Evolutionary conservation across 352 stramenopile species (phyloP).

Genomic region (Pythium grandisporangium): DNA sequence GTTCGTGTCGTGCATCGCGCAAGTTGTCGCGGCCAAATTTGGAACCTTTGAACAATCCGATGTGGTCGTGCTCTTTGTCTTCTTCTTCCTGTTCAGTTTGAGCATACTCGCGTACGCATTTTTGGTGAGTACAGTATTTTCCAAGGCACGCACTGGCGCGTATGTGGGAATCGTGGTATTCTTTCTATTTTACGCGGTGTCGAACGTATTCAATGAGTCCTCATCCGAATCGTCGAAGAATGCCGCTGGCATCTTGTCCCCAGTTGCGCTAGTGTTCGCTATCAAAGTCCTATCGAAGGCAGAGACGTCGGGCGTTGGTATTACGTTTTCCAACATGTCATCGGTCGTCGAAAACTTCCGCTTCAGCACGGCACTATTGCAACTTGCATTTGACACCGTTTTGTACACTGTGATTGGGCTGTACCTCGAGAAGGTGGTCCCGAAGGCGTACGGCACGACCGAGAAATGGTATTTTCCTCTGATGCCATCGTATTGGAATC

Average conservation of each 20-base stretch:
- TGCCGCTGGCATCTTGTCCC: slow-evolving; percentile 22
- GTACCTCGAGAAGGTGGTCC: slow-evolving; percentile 89
- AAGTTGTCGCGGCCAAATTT: slow-evolving; percentile 25
- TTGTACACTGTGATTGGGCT: slow-evolving; percentile 83
- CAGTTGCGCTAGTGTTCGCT: slow-evolving; percentile 33
- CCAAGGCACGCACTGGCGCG: slow-evolving; percentile 33
- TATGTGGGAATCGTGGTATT: slow-evolving; percentile 45
- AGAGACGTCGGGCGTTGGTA: slow-evolving; percentile 24
- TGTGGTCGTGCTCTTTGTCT: slow-evolving; percentile 16
- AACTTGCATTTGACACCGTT: slow-evolving; percentile 83
- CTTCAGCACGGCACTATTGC: slow-evolving; percentile 37
- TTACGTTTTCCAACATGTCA: slow-evolving; percentile 34
- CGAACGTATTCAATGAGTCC: slow-evolving; percentile 11
- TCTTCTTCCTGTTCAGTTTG: slow-evolving; percentile 25
- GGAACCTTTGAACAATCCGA: slow-evolving; percentile 19
- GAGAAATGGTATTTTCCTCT: slow-evolving; percentile 90
- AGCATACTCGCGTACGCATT: slow-evolving; percentile 19
- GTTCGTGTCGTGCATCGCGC: slow-evolving; percentile 42
- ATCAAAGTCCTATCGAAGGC: slow-evolving; percentile 28
- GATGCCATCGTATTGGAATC: slow-evolving; percentile 55
- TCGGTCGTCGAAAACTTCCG: slow-evolving; percentile 37
- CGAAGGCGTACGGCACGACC: slow-evolving; percentile 83
- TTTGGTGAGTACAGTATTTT: slow-evolving; percentile 22
- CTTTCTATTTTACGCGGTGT: slow-evolving; percentile 16
- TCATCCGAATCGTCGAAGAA: slow-evolving; percentile 22